Conservation (phyloP, 345 rosid genomes). For the Draba incana region DNA sequence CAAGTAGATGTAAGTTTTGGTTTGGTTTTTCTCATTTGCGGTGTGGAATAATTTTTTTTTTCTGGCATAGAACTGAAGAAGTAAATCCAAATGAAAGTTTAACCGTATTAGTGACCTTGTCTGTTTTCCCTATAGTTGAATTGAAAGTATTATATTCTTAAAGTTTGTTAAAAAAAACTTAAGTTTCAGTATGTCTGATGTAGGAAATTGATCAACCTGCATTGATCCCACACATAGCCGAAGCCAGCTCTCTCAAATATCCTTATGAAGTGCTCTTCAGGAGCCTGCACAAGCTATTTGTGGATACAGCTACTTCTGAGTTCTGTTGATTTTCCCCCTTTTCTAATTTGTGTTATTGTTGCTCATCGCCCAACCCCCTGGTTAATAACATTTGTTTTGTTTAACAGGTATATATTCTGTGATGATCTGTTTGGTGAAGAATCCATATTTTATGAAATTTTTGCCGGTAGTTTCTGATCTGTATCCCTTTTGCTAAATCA, state of each 20-base stretch:
- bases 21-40: conserved; percentile 3
- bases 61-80: neutral
- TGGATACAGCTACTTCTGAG: conserved; percentile 99
- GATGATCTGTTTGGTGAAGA: conserved; percentile 97
- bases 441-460: conserved; percentile 81
- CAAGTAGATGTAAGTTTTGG: neutral
- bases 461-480: conserved; percentile 60
- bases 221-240: conserved; percentile 97
- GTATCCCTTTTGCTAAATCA: conserved; percentile 9
- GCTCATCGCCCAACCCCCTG: conserved; percentile 12
- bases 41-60: conserved; percentile 6
- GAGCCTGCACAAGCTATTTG: conserved; percentile 91
- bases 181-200: conserved; percentile 38
- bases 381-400: conserved; percentile 28
- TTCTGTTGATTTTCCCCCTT: conserved; percentile 46
- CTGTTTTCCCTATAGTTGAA: conserved; percentile 5
- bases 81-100: neutral
- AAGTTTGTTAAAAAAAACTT: conserved; percentile 19
- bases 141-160: neutral
- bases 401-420: conserved; percentile 85
- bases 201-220: conserved; percentile 99
- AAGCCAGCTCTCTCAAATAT: conserved; percentile 90
- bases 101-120: conserved; percentile 2
- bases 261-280: conserved; percentile 98
- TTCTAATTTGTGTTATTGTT: conserved; percentile 13